A percentile compares a stretch with the other conserved stretches of the same genome.
These are phyloP conservation scores for Diaporthe destruens DNA, from an alignment of 2,329 filamentous ascomycete species.

Conservation along the genomic window DNA sequence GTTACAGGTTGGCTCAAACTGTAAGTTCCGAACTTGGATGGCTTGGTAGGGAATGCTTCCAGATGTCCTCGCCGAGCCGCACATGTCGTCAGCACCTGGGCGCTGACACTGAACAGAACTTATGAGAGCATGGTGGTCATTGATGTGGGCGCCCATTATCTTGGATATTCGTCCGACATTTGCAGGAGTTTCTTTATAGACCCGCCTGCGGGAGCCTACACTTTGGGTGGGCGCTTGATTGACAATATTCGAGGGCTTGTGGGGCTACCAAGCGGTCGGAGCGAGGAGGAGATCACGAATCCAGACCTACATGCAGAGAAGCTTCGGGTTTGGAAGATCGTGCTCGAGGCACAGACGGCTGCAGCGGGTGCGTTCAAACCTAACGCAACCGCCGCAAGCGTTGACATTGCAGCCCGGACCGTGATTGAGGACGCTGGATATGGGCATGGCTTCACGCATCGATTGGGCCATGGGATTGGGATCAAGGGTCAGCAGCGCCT, in stretches of 20 bases:
- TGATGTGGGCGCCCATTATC: constrained; percentile 72
- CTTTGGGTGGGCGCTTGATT: neutral
- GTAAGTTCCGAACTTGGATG: neutral
- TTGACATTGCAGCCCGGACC: constrained; percentile 70
- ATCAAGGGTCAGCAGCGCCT: constrained; percentile 62
- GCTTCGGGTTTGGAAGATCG: constrained; percentile 69
- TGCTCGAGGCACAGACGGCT: constrained; percentile 71
- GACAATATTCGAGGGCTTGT: neutral
- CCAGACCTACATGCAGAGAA: constrained; percentile 59
- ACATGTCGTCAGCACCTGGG: too few species aligned
- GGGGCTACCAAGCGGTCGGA: neutral
- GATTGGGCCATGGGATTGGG: constrained; percentile 73
- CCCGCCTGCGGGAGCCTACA: constrained; percentile 42
- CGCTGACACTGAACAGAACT: constrained; percentile 45
- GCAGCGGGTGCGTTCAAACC: constrained; percentile 63
- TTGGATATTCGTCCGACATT: constrained; percentile 74
- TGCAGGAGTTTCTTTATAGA: constrained; percentile 72
- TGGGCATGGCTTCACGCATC: constrained; percentile 70
- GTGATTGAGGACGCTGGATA: constrained; percentile 71
- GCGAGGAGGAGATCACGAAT: neutral
- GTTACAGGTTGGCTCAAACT: constrained; percentile 64
- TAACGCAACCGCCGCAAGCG: constrained; percentile 67
- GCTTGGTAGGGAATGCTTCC: too few species aligned
- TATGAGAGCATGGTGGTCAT: constrained; percentile 71
- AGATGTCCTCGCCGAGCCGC: too few species aligned